Base-by-base conservation (phyloP, 768 basidiomycete genomes). In the Auricularia sp. region DNA sequence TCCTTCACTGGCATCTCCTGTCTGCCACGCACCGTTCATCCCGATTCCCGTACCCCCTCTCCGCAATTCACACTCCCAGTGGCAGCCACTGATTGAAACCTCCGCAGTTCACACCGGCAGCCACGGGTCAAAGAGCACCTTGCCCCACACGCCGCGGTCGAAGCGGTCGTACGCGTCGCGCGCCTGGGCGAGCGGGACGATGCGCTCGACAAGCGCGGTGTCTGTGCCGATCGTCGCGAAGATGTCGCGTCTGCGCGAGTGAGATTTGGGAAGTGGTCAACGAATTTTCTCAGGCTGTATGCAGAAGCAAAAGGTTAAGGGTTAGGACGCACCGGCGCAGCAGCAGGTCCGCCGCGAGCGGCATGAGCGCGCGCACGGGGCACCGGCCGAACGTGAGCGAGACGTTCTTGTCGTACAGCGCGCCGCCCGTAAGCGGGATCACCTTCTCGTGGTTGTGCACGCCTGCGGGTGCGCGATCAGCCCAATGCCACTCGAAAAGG, bases 381-480 rank as follows among this genome's bases (percentile, higher is more conserved):
- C 90, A 92, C 8, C 90, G 83, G 8, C 91, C 91, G 71, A 92
- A 92, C 69, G 90, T 86, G 33, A 90, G 77, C 0, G 87, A 88
- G 6, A 90, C 81, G 72, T 92, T 92, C 75, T 90, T 89, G 78
- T 86, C 78, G 74, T 92, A 92, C 64, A 86, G 71, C 54, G 86
- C 77, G 5, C 71, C 70, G 24, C 82, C 80, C 8, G 76, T 74
- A 2, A 83, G 80, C n/a, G 68, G 67, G 34, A 66, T 61, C n/a
- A 37, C 39, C 29, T 58, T 64, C 8, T 65, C 64, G 34, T 42
- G 64, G 56, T 65, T 64, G 65, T 70, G 69, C n/a, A 69, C 69
- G 35, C 69, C 67, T 66, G 62, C 44, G 36, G 29, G 29, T 1
- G 2, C 29, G 29, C 29, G 29, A 0, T 29, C 29, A 29, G 29